Percentiles rank a stretch among this genome's conserved stretches.
Conservation (phyloP, 352 stramenopile genomes). For the Phytophthora sp. region DNA sequence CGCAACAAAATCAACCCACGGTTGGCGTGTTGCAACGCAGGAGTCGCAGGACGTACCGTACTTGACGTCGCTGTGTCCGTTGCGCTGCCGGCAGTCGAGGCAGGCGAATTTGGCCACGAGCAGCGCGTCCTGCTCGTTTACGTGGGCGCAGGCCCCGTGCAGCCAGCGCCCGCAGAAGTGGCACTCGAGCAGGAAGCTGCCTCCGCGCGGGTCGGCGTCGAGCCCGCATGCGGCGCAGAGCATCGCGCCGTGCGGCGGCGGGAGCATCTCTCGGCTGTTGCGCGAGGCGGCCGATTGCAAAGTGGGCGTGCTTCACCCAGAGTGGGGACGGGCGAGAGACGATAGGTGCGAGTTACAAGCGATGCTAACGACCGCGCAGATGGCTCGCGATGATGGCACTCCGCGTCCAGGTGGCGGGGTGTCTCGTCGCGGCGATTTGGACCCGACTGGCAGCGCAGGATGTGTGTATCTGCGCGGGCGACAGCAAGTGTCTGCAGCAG, state of each 20-base stretch:
- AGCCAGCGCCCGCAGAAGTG: constrained; percentile 73
- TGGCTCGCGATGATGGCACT: constrained; percentile 11
- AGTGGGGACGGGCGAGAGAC: constrained; percentile 13
- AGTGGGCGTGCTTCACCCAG: constrained; percentile 21
- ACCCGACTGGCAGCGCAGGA: neutral
- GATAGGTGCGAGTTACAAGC: constrained; percentile 16
- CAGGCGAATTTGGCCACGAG: constrained; percentile 65
- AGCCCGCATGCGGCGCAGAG: constrained; percentile 35
- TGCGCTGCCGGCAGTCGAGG: constrained; percentile 39
- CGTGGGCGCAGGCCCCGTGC: constrained; percentile 57
- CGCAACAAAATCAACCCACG: neutral
- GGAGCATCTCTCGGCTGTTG: constrained; percentile 17
- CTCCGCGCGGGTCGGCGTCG: constrained; percentile 28
- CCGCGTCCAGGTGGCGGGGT: constrained; percentile 9
- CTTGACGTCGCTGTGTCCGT: constrained; percentile 44
- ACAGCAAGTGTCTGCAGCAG: too few species aligned
- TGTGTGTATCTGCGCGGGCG: constrained; percentile 18
- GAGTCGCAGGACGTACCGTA: constrained; percentile 35
- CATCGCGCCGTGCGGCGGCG: neutral
- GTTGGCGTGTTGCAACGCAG: neutral
- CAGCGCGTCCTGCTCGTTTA: constrained; percentile 67
- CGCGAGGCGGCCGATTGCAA: constrained; percentile 17
- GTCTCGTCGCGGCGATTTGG: constrained; percentile 8
- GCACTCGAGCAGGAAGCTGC: constrained; percentile 67
- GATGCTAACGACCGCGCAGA: constrained; percentile 16